Evolutionary conservation across 805 yeast genomes (phyloP).

Genomic region (Sugiyamaella mastotermitis): DNA sequence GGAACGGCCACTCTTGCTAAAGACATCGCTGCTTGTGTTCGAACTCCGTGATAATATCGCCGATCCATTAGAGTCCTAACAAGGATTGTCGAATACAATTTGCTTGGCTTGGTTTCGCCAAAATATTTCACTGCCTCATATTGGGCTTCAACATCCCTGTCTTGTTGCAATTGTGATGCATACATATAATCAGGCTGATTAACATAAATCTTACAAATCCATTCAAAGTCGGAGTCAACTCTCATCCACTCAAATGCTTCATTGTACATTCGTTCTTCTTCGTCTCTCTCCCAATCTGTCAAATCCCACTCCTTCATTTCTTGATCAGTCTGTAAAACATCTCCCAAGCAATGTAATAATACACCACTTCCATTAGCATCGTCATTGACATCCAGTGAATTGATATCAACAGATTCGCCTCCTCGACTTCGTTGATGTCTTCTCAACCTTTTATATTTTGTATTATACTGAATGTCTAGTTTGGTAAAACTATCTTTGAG

Average conservation of each 20-base stretch:
- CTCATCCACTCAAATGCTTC: conserved; percentile 98
- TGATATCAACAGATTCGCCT: conserved; percentile 17
- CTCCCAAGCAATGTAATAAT: conserved; percentile 62
- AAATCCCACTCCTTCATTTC: conserved; percentile 71
- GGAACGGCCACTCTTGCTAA: conserved; percentile 61
- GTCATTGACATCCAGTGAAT: conserved; percentile 25
- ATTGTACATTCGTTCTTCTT: conserved; percentile 58
- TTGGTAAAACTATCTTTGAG: conserved; percentile 79
- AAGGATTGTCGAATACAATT: conserved; percentile 68
- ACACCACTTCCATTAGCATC: conserved; percentile 32
- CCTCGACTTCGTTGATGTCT: conserved; percentile 33
- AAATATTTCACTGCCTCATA: conserved; percentile 73
- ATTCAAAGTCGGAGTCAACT: conserved; percentile 95
- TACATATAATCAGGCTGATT: conserved; percentile 95
- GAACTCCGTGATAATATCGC: conserved; percentile 81
- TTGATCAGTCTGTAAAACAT: conserved; percentile 53
- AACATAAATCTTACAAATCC: conserved; percentile 79
- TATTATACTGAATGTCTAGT: conserved; percentile 90
- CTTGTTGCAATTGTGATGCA: conserved; percentile 88
- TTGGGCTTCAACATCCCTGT: conserved; percentile 95
- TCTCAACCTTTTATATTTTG: conserved; percentile 79
- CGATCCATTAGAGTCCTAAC: conserved; percentile 76
- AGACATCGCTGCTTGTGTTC: conserved; percentile 81
- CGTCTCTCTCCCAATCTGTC: conserved; percentile 62
- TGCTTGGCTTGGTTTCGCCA: conserved; percentile 53